These are phyloP conservation scores for Boletus vinaceobasis DNA, from an alignment of 768 basidiomycete species.

Conservation along the genomic window DNA sequence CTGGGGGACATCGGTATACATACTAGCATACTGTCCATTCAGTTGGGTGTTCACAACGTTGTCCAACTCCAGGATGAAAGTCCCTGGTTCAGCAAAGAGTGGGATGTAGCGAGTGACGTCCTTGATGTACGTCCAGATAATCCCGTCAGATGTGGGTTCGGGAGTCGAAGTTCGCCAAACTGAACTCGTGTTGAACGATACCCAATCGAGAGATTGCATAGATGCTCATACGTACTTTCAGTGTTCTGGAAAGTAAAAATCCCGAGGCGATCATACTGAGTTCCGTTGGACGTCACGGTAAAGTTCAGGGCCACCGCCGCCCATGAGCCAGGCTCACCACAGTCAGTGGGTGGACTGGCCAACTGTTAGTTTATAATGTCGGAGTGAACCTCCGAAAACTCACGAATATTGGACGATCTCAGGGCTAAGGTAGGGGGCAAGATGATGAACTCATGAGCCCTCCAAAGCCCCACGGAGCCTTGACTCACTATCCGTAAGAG, in stretches of 20 bases:
- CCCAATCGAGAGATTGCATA: neutral
- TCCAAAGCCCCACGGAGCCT: neutral
- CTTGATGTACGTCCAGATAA: conserved; percentile 76
- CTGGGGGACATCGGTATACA: conserved; percentile 2
- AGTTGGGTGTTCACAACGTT: conserved; percentile 58
- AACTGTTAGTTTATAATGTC: neutral
- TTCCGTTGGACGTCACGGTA: conserved; percentile 75
- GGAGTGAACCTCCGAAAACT: conserved; percentile 12
- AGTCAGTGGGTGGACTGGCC: conserved; percentile 65
- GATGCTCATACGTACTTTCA: conserved; percentile 51
- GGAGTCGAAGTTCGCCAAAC: conserved; percentile 83
- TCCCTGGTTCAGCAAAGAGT: conserved; percentile 63
- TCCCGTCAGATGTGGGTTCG: conserved; percentile 66
- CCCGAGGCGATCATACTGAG: conserved; percentile 70
- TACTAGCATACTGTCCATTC: conserved; percentile 71
- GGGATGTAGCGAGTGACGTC: conserved; percentile 73
- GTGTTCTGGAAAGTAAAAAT: conserved; percentile 76
- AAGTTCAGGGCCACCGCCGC: conserved; percentile 72
- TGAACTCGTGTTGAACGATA: conserved; percentile 20
- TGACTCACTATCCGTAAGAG: conserved; percentile 62
- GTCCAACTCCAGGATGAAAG: conserved; percentile 71
- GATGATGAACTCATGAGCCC: neutral
- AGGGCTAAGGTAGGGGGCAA: conserved; percentile 37
- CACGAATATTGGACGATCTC: conserved; percentile 64
- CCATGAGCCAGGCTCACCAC: conserved; percentile 70